A percentile compares a stretch with the other conserved stretches of the same genome.
phyloP scores from a whole-genome alignment of 345 rosid species.

The Brassica cretica region DNA sequence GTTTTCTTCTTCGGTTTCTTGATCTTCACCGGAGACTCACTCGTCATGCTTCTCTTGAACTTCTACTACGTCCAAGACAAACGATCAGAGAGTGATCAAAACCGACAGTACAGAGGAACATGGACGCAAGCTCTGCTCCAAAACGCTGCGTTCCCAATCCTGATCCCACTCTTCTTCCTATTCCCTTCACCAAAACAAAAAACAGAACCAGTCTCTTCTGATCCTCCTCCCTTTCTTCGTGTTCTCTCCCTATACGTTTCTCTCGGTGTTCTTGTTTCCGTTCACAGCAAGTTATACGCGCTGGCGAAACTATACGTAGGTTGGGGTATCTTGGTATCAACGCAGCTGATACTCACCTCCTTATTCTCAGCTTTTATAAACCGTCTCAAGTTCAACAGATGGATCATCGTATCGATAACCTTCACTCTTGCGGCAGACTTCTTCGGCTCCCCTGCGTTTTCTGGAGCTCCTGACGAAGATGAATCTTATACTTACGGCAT shows the following conservation, averaged over 20 bases:
- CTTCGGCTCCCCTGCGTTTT: slow-evolving; percentile 25
- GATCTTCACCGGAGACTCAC: slow-evolving; percentile 31
- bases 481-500: slow-evolving; percentile 25
- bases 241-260: slow-evolving; percentile 35
- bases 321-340: slow-evolving; percentile 40
- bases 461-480: slow-evolving; percentile 35
- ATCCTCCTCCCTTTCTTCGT: slow-evolving; percentile 17
- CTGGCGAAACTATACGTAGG: slow-evolving; percentile 44
- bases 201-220: not conserved
- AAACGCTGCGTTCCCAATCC: slow-evolving; percentile 33
- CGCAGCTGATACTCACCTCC: slow-evolving; percentile 51
- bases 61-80: slow-evolving; percentile 36
- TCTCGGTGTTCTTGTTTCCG: slow-evolving; percentile 44
- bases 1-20: slow-evolving; percentile 27
- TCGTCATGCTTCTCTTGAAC: slow-evolving; percentile 34
- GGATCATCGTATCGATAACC: slow-evolving; percentile 45
- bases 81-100: slow-evolving; percentile 24
- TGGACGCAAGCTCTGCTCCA: slow-evolving; percentile 41
- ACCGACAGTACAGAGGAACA: slow-evolving; percentile 36
- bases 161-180: slow-evolving; percentile 37
- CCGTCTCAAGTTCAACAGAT: slow-evolving; percentile 47
- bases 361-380: slow-evolving; percentile 52
- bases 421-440: slow-evolving; percentile 25
- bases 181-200: slow-evolving; percentile 19
- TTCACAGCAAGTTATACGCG: slow-evolving; percentile 39